Percentiles rank a stretch among this genome's conserved stretches.
phyloP scores from a whole-genome alignment of 2,329 filamentous ascomycete species.

The Monilinia polystroma region DNA sequence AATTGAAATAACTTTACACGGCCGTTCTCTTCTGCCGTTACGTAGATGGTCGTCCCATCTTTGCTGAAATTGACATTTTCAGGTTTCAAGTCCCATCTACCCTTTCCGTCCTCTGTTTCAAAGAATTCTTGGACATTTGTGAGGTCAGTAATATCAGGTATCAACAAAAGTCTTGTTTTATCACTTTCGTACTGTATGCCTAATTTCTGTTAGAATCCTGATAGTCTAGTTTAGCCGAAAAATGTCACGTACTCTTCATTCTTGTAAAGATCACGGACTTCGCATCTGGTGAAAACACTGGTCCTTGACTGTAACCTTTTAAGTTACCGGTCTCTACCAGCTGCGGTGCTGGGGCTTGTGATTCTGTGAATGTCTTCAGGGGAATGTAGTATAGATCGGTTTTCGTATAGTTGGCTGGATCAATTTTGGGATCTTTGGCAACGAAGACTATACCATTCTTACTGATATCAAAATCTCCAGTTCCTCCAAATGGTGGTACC shows the following conservation, averaged over 20 bases:
- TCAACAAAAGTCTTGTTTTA: conserved; percentile 65
- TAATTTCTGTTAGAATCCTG: not conserved
- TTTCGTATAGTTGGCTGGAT: conserved; percentile 74
- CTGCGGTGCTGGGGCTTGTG: conserved; percentile 50
- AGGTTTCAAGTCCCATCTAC: conserved; percentile 59
- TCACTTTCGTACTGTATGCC: conserved; percentile 75
- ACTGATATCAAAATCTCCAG: conserved; percentile 77
- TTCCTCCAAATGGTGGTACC: conserved; percentile 74
- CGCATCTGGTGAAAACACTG: conserved; percentile 73
- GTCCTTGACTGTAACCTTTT: conserved; percentile 63
- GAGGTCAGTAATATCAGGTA: conserved; percentile 59
- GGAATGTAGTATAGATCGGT: conserved; percentile 76
- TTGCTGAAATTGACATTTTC: conserved; percentile 57
- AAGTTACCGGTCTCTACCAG: conserved; percentile 57
- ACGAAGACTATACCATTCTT: conserved; percentile 67
- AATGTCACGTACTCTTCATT: conserved; percentile 57
- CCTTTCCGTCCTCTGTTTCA: conserved; percentile 59
- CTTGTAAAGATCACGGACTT: conserved; percentile 71
- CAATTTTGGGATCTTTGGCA: conserved; percentile 69
- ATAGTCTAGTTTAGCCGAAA: not conserved
- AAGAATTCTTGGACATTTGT: conserved; percentile 62
- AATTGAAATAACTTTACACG: conserved; percentile 61
- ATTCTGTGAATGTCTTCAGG: conserved; percentile 58
- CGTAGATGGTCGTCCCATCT: conserved; percentile 63
- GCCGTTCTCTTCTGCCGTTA: conserved; percentile 71